A percentile compares a stretch with the other conserved stretches of the same genome.
Evolutionary conservation across 352 stramenopile species (phyloP).

Genomic region (Aphanomyces astaci): DNA sequence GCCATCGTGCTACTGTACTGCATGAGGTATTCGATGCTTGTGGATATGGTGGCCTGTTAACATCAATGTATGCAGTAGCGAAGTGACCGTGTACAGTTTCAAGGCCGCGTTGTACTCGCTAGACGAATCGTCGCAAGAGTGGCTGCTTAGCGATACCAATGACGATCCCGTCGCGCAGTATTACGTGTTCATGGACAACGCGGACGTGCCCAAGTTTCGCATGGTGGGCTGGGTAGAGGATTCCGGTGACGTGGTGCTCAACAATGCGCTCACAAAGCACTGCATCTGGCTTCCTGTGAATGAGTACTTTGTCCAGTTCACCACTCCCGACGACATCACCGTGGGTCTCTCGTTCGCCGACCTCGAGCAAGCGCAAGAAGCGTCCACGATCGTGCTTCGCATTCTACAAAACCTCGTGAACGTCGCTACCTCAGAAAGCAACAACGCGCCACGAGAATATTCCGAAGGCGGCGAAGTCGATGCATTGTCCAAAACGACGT

Average conservation of each 20-base stretch:
- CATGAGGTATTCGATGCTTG: not conserved
- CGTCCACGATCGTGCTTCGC: slow-evolving; percentile 8
- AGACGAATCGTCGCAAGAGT: slow-evolving; percentile 3
- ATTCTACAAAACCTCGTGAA: slow-evolving; percentile 4
- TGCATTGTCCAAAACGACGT: not conserved
- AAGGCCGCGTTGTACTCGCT: slow-evolving; percentile 13
- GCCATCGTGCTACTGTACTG: too few species aligned
- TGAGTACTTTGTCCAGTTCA: slow-evolving; percentile 22
- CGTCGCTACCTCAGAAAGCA: not conserved
- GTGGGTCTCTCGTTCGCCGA: slow-evolving; percentile 13
- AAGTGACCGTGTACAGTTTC: slow-evolving; percentile 15
- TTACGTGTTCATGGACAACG: slow-evolving; percentile 21
- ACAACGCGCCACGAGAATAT: not conserved
- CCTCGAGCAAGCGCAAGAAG: not conserved
- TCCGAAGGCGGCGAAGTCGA: not conserved
- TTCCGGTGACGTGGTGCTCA: slow-evolving; percentile 17
- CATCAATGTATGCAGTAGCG: not conserved
- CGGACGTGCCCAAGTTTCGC: not conserved
- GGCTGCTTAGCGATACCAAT: not conserved
- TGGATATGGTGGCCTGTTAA: not conserved
- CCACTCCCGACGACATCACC: not conserved
- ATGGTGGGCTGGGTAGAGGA: slow-evolving; percentile 20
- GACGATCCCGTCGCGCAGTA: slow-evolving; percentile 6
- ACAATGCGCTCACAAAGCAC: slow-evolving; percentile 13
- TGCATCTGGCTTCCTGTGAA: slow-evolving; percentile 21